Evolutionary conservation across 345 rosid species (phyloP).

Genomic region (Isatis tinctoria): DNA sequence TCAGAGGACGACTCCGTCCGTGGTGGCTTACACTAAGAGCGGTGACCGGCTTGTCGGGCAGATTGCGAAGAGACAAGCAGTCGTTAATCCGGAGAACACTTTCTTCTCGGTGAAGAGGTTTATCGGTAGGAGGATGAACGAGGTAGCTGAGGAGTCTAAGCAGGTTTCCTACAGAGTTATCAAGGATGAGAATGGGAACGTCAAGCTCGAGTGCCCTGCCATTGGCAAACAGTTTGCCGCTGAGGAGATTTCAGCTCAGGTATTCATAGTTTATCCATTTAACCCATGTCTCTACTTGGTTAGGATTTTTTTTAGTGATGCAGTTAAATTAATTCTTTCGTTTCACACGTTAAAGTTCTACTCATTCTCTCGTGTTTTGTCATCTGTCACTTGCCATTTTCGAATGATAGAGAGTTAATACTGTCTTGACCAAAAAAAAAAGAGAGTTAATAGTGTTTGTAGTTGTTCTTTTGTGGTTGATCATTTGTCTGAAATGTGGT

Average conservation of each 20-base stretch:
- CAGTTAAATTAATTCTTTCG: too few relatives aligned
- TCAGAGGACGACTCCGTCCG: slow-evolving; percentile 95
- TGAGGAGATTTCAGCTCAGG: slow-evolving; percentile 99
- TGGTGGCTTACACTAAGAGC: slow-evolving; percentile 81
- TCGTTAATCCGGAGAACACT: slow-evolving; percentile 94
- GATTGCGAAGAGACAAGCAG: slow-evolving; percentile 96
- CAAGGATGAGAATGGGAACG: slow-evolving; percentile 91
- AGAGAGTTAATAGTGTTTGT: too few relatives aligned
- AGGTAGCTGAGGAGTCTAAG: slow-evolving; percentile 92
- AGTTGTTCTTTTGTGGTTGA: too few relatives aligned
- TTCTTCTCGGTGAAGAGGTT: slow-evolving; percentile 98
- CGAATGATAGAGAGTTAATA: too few relatives aligned
- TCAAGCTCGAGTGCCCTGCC: slow-evolving; percentile 91
- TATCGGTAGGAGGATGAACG: slow-evolving; percentile 92
- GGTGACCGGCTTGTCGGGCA: slow-evolving; percentile 97
- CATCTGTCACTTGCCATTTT: too few relatives aligned
- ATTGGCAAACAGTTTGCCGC: slow-evolving; percentile 90
- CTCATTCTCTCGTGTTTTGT: too few relatives aligned
- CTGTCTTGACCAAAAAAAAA: too few relatives aligned
- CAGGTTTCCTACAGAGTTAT: slow-evolving; percentile 85
- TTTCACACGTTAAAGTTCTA: too few relatives aligned
- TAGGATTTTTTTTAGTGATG: too few relatives aligned
- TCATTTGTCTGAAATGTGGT: neutral
- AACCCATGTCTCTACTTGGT: too few relatives aligned
- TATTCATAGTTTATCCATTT: slow-evolving; percentile 13